phyloP scores from a whole-genome alignment of 2,329 filamentous ascomycete genomes.

The Ceratocystis alfenasii region DNA sequence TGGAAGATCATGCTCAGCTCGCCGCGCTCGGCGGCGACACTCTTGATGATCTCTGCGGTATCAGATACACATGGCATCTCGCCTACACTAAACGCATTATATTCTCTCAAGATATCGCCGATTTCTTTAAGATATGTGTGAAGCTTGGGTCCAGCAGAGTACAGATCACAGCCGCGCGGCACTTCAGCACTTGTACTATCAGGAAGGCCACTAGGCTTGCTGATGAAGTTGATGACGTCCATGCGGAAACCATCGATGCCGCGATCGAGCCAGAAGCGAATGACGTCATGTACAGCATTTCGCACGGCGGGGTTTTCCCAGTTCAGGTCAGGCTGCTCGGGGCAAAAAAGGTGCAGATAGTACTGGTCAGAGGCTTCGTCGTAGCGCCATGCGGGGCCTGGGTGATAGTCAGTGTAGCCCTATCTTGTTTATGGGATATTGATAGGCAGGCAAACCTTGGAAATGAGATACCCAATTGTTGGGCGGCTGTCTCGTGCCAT shows the following conservation, averaged over 20 bases:
- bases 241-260: constrained; percentile 56
- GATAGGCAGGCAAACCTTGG: constrained; percentile 9
- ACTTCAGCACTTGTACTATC: constrained; percentile 30
- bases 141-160: constrained; percentile 41
- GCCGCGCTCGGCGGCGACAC: constrained; percentile 42
- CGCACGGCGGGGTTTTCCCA: constrained; percentile 59
- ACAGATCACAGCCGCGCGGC: constrained; percentile 33
- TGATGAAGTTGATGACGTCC: constrained; percentile 57
- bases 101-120: constrained; percentile 34
- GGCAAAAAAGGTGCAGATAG: constrained; percentile 57
- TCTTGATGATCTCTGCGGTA: constrained; percentile 34
- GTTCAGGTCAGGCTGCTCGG: constrained; percentile 64
- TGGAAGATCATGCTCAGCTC: constrained; percentile 64
- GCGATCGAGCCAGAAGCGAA: constrained; percentile 62
- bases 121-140: constrained; percentile 39
- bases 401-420: constrained; percentile 1
- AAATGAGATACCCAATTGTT: constrained; percentile 41
- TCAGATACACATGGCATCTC: constrained; percentile 40
- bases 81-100: constrained; percentile 41
- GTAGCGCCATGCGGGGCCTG: constrained; percentile 38
- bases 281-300: constrained; percentile 53
- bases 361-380: constrained; percentile 40
- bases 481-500: constrained; percentile 48
- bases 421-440: not conserved
- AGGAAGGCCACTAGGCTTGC: constrained; percentile 46